Evolutionary conservation across 768 basidiomycete genomes (phyloP), one percentile per base, ranked within the genome.

Genomic region (Floccularia luteovirens): DNA sequence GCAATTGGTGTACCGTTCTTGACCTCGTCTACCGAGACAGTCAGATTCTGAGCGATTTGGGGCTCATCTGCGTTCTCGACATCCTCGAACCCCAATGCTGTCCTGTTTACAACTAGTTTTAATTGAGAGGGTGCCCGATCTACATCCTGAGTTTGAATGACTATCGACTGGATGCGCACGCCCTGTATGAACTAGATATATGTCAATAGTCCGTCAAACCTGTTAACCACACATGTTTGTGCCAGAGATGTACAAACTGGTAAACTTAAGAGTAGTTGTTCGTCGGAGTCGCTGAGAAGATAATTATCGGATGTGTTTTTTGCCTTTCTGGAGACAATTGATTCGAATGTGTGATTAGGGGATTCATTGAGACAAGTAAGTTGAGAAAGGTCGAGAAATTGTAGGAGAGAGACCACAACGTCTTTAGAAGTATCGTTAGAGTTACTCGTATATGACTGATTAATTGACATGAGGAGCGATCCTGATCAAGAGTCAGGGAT

Each of bases 301-400:
- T 70, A 78, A 27, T 60, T 61, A 17, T 43, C 35, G 21, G 63
- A 49, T 1, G 60, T 66, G 56, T 82, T 82, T 36, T 50, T 56
- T 13, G 56, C 54, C 48, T 64, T 77, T 25, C 38, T 17, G 0
- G 51, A 46, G 11, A 84, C 44, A 41, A 86, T 69, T 16, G 70
- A 62, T 46, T 69, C 67, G 36, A 86, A 53, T 27, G 67, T 63
- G 52, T 82, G 75, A 0, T 47, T 52, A 2, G 48, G 39, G 25
- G 66, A 56, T 50, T 88, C 85, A 53, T 87, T 87, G 46, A 87
- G 69, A 49, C 83, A 85, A 43, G 74, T 75, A 33, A 77, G 53
- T 53, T 85, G 81, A 1, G 64, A 59, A 14, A 61, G 43, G 50
- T 85, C 81, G 33, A 86, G 59, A 41, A 65, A 64, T 49, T 77